Base-by-base conservation (phyloP, 768 basidiomycete genomes). In the Boletus eberwhitei region DNA sequence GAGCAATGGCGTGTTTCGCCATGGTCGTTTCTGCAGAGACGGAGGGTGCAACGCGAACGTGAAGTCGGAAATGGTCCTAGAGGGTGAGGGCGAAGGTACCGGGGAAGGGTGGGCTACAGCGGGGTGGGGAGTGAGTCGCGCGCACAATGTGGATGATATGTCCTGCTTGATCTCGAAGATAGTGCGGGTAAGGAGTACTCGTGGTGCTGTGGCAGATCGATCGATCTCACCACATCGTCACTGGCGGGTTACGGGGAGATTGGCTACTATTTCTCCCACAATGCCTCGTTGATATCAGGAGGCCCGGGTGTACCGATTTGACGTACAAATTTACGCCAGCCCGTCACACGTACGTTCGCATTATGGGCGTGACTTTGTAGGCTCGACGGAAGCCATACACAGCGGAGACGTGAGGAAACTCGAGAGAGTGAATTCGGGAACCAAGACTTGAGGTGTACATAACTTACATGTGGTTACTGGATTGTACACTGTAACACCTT, bases 271-370 rank as follows among this genome's bases (percentile, higher is more conserved):
- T 16, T 40, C 52, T 43, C 51, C 48, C 53, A 42, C 51, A 53
- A 40, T 5, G 47, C 65, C 65, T 61, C 65, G 47, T 54, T 65
- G 50, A 49, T 50, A 46, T 14, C 54, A 44, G 55, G 50, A 60
- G 59, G 55, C 45, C 37, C 3, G 9, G 19, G 38, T 29, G 21
- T 42, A 32, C 38, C 50, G 11, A 52, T 47, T 43, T 49, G 64
- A 29, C 38, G 47, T 42, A 34, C 5, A 35, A 48, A 47, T 48
- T 41, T 43, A 35, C 21, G 45, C 38, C 42, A n/a, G 50, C 26
- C 5, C 1, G 26, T 43, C 40, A 52, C 39, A 35, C 8, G 24
- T 26, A 26, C 24, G 48, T 48, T 44, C n/a, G 6, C 29, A 32
- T 40, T 29, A 17, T 2, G 24, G 39, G 36, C 14, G 8, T 37